A percentile compares a stretch with the other conserved stretches of the same genome.
Conservation (phyloP, 2,329 filamentous ascomycete genomes). For the Ophiosphaerella korrae region DNA sequence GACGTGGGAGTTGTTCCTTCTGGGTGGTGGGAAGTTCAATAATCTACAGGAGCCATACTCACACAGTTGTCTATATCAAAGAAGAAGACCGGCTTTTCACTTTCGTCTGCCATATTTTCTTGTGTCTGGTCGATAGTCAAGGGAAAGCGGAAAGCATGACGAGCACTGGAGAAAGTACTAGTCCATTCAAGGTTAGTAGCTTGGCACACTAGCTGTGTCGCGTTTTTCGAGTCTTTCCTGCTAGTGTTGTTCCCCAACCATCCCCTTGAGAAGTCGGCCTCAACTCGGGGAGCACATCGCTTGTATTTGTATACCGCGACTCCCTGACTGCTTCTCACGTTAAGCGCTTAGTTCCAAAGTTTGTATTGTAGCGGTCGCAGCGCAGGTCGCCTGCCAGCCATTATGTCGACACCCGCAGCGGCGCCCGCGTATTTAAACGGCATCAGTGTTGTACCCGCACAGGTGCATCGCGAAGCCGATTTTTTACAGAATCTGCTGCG, state of each 20-base stretch:
- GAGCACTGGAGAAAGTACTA: slow-evolving; percentile 6
- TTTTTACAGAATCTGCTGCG: slow-evolving; percentile 78
- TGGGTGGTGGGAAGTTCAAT: too few relatives aligned
- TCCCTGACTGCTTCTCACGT: slow-evolving; percentile 19
- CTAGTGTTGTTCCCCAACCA: slow-evolving; percentile 20
- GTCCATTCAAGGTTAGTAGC: slow-evolving; percentile 20
- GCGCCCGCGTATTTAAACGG: slow-evolving; percentile 40
- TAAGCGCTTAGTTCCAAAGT: slow-evolving; percentile 24
- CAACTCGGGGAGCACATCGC: slow-evolving; percentile 27
- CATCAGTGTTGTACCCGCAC: slow-evolving; percentile 43
- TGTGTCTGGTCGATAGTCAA: neutral
- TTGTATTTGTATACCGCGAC: slow-evolving; percentile 34
- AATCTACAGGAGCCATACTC: slow-evolving; percentile 37
- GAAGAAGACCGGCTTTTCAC: slow-evolving; percentile 63
- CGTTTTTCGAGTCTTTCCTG: slow-evolving; percentile 9
- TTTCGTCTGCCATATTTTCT: slow-evolving; percentile 30
- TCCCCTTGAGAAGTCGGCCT: slow-evolving; percentile 28
- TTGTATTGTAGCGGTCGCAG: slow-evolving; percentile 23
- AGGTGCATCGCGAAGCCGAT: slow-evolving; percentile 51
- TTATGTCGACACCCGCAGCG: slow-evolving; percentile 40
- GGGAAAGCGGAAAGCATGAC: neutral
- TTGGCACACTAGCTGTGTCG: slow-evolving; percentile 14
- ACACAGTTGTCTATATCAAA: slow-evolving; percentile 99
- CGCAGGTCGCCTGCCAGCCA: slow-evolving; percentile 25
- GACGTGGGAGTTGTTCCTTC: too few relatives aligned